Evolutionary conservation across 2,329 filamentous ascomycete genomes (phyloP).

Genomic region (Fusarium lyarnte): DNA sequence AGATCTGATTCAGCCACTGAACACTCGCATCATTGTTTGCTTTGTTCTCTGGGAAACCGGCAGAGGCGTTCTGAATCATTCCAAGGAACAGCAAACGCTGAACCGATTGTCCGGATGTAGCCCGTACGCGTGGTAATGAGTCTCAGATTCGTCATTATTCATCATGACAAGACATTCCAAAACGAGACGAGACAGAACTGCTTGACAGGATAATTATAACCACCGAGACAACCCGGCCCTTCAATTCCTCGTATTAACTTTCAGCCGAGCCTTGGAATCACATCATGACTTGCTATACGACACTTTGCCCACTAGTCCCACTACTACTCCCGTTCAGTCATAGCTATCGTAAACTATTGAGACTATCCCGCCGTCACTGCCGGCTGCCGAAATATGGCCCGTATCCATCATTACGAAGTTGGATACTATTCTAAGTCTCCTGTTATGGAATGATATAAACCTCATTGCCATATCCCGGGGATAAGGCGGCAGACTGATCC

Average conservation of each 20-base stretch:
- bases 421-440: slow-evolving; percentile 28
- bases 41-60: slow-evolving; percentile 17
- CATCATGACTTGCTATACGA: slow-evolving; percentile 8
- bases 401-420: slow-evolving; percentile 40
- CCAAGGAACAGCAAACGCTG: background rate
- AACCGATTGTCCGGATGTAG: background rate
- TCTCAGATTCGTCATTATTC: background rate
- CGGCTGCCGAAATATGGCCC: slow-evolving; percentile 33
- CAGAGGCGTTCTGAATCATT: slow-evolving; percentile 2
- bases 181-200: background rate
- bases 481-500: slow-evolving; percentile 52
- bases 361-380: slow-evolving; percentile 43
- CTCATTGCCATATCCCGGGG: slow-evolving; percentile 49
- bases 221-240: background rate
- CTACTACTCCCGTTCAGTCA: slow-evolving; percentile 26
- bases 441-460: slow-evolving; percentile 44
- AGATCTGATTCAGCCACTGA: slow-evolving; percentile 46
- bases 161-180: background rate
- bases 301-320: slow-evolving; percentile 39
- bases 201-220: background rate
- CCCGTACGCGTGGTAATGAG: background rate
- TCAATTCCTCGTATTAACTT: slow-evolving; percentile 14
- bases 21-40: slow-evolving; percentile 62
- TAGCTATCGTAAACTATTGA: background rate
- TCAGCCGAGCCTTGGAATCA: slow-evolving; percentile 11